A percentile compares a stretch with the other conserved stretches of the same genome.
phyloP scores from a whole-genome alignment of 148 eudicot genomes.

The Pharnaceum exiguum region DNA sequence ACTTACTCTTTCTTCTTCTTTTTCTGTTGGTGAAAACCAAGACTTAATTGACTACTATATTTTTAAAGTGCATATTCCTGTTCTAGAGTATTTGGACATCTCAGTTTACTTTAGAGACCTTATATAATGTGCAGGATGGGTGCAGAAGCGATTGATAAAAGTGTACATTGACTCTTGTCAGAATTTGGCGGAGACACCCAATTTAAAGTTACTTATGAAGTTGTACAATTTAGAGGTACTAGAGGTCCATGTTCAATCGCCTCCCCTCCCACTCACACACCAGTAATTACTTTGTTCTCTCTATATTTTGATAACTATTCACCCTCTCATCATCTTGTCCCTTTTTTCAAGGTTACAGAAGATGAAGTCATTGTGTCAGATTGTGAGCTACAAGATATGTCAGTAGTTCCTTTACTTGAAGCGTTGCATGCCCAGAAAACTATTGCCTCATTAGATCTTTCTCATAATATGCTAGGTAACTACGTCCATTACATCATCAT shows the following conservation, averaged over 20 bases:
- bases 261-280: not conserved
- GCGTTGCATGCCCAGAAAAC: slow-evolving; percentile 76
- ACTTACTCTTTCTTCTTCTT: too few relatives aligned
- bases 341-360: slow-evolving; percentile 66
- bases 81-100: not conserved
- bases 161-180: slow-evolving; percentile 67
- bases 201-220: slow-evolving; percentile 64
- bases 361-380: slow-evolving; percentile 77
- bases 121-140: slow-evolving; percentile 54
- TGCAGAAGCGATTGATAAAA: slow-evolving; percentile 80
- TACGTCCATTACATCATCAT: not conserved
- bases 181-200: slow-evolving; percentile 62
- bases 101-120: not conserved
- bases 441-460: slow-evolving; percentile 66
- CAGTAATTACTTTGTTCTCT: not conserved
- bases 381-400: slow-evolving; percentile 79
- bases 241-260: not conserved
- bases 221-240: slow-evolving; percentile 74
- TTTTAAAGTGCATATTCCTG: not conserved
- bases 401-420: slow-evolving; percentile 69
- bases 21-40: not conserved
- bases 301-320: not conserved
- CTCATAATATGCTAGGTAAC: slow-evolving; percentile 88
- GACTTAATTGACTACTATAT: not conserved
- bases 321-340: not conserved